Conservation (phyloP, 176 grass and related monocot species). For the Avena insularis region DNA sequence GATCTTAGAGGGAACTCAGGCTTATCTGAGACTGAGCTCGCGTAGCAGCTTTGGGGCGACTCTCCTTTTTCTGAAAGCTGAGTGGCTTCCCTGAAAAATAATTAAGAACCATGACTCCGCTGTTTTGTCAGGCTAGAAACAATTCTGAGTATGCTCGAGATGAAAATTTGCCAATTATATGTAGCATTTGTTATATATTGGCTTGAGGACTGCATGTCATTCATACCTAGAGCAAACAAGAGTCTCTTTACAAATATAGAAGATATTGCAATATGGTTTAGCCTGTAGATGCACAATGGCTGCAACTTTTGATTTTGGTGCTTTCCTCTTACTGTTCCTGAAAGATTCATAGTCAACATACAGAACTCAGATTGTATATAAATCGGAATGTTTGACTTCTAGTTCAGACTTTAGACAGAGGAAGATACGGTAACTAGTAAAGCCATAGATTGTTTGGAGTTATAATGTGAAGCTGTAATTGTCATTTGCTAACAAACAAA, state of each 20-base stretch:
- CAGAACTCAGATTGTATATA: background rate
- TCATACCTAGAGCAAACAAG: slow-evolving; percentile 65
- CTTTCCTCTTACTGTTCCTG: slow-evolving; percentile 51
- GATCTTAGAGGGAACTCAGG: slow-evolving; percentile 40
- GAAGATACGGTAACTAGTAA: slow-evolving; percentile 3
- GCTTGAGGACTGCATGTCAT: background rate
- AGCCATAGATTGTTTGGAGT: background rate
- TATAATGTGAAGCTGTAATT: slow-evolving; percentile 4
- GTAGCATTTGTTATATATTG: background rate
- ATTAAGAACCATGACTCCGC: background rate
- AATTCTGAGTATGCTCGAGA: background rate
- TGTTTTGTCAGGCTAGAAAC: slow-evolving; percentile 9
- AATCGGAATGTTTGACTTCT: slow-evolving; percentile 17
- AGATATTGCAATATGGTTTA: slow-evolving; percentile 63
- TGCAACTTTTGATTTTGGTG: slow-evolving; percentile 72
- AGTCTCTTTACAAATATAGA: slow-evolving; percentile 67
- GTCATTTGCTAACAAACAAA: slow-evolving; percentile 3
- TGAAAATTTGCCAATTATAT: slow-evolving; percentile 10
- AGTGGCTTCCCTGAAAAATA: slow-evolving; percentile 57
- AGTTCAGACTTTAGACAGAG: slow-evolving; percentile 9
- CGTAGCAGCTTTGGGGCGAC: slow-evolving; percentile 52
- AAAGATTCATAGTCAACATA: slow-evolving; percentile 23
- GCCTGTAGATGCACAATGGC: slow-evolving; percentile 53
- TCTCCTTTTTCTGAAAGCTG: slow-evolving; percentile 19
- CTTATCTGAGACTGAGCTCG: slow-evolving; percentile 39